A percentile compares a stretch with the other conserved stretches of the same genome.
Evolutionary conservation across 176 grass and related monocot species (phyloP).

Genomic region (Oryza brachyantha): DNA sequence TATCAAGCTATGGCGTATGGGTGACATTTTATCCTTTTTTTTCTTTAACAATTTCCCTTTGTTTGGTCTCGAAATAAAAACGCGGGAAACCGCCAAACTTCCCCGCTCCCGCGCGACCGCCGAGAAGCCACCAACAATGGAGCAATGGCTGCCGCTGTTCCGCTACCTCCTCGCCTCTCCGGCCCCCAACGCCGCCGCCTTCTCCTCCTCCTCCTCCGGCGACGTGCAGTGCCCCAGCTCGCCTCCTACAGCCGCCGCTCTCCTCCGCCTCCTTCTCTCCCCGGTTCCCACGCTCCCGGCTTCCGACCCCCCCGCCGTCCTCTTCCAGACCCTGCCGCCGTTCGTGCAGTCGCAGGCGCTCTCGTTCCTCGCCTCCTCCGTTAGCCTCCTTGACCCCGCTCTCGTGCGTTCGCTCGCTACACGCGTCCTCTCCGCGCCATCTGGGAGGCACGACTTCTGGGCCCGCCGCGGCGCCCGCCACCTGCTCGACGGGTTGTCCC

Average conservation of each 20-base stretch:
- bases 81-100: background rate
- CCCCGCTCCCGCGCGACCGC: background rate
- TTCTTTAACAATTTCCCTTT: background rate
- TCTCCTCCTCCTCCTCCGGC: conserved; percentile 26
- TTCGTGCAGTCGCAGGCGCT: conserved; percentile 66
- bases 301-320: conserved; percentile 22
- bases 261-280: conserved; percentile 46
- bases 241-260: conserved; percentile 12
- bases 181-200: conserved; percentile 35
- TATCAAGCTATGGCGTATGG: too few species aligned
- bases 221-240: conserved; percentile 9
- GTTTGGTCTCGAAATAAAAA: background rate
- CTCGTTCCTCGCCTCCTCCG: conserved; percentile 58
- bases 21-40: too few species aligned
- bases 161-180: conserved; percentile 46
- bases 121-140: conserved; percentile 25
- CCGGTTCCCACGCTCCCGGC: conserved; percentile 26
- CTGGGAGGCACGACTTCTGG: conserved; percentile 34
- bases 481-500: conserved; percentile 75
- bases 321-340: conserved; percentile 62
- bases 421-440: conserved; percentile 11
- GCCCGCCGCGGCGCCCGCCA: conserved; percentile 44
- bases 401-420: conserved; percentile 41
- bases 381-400: conserved; percentile 30
- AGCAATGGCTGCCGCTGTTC: conserved; percentile 58